Percentiles rank a stretch among this genome's conserved stretches.
These are phyloP conservation scores for Penicillium canariense DNA, from an alignment of 495 filamentous ascomycete genomes.

Conservation along the genomic window DNA sequence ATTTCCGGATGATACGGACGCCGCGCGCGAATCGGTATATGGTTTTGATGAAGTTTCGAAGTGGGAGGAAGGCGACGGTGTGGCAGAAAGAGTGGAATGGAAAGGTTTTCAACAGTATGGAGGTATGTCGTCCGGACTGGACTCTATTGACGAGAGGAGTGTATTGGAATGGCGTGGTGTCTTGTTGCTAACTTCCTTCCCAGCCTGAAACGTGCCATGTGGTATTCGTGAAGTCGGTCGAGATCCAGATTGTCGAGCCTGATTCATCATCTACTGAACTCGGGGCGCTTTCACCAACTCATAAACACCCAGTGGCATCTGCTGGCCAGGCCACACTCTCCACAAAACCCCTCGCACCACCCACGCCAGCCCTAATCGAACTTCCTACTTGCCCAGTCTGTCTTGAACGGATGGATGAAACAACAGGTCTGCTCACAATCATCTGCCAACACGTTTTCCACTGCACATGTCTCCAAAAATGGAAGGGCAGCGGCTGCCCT, in stretches of 20 bases:
- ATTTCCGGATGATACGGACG: constrained; percentile 94
- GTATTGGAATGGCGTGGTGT: neutral
- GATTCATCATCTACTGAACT: constrained; percentile 30
- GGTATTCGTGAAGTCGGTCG: constrained; percentile 89
- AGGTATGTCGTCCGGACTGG: constrained; percentile 54
- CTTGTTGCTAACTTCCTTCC: constrained; percentile 17
- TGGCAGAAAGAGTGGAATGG: constrained; percentile 93
- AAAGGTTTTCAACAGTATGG: constrained; percentile 90
- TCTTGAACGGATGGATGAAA: constrained; percentile 97
- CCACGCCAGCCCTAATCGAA: constrained; percentile 85
- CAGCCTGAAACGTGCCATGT: constrained; percentile 97
- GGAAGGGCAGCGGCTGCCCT: constrained; percentile 90
- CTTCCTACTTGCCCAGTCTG: constrained; percentile 96
- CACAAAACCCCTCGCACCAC: constrained; percentile 84
- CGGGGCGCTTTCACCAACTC: constrained; percentile 43
- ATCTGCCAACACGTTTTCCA: constrained; percentile 98
- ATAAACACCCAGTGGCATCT: constrained; percentile 31
- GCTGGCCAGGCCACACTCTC: constrained; percentile 52
- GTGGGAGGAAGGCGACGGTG: constrained; percentile 64
- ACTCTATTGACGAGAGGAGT: neutral
- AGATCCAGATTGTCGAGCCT: constrained; percentile 49
- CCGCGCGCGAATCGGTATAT: constrained; percentile 87
- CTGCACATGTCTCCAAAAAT: constrained; percentile 94
- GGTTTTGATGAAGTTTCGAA: constrained; percentile 94
- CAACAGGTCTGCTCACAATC: constrained; percentile 89